Conservation (phyloP, 2,329 filamentous ascomycete species). For the Blastomyces emzantsi region DNA sequence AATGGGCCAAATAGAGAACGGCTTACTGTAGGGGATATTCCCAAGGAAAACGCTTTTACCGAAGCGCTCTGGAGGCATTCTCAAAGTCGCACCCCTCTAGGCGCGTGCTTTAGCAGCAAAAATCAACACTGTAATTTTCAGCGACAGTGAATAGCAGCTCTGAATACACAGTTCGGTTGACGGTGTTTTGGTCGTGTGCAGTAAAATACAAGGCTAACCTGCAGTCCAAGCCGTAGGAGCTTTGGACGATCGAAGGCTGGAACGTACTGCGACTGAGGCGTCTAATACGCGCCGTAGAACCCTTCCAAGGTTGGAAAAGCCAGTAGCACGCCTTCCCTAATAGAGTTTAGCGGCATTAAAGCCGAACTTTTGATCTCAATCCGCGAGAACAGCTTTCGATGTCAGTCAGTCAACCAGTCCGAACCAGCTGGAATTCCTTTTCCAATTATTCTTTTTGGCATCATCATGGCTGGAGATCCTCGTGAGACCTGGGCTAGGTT, state of each 20-base stretch:
- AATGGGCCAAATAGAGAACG: slow-evolving; percentile 71
- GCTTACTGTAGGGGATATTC: slow-evolving; percentile 61
- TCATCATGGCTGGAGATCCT: slow-evolving; percentile 45
- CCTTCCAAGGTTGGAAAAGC: not conserved
- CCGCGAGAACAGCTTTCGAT: not conserved
- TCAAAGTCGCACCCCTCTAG: slow-evolving; percentile 14
- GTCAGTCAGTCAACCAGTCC: not conserved
- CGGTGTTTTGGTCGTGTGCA: not conserved
- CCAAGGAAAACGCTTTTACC: slow-evolving; percentile 42
- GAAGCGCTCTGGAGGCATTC: slow-evolving; percentile 37
- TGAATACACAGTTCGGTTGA: not conserved
- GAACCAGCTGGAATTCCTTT: slow-evolving; percentile 2
- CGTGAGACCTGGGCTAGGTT: slow-evolving; percentile 58
- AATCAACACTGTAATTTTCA: not conserved
- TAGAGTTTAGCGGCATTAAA: slow-evolving; percentile 15
- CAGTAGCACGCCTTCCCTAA: slow-evolving; percentile 11
- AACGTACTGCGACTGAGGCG: not conserved
- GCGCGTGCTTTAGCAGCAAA: not conserved
- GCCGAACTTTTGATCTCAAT: slow-evolving; percentile 12
- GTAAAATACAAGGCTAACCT: not conserved
- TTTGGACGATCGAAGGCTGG: not conserved
- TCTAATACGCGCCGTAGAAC: slow-evolving; percentile 3
- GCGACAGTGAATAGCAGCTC: not conserved
- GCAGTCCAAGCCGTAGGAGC: not conserved
- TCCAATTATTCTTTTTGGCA: slow-evolving; percentile 13